Base-by-base conservation (phyloP, 805 yeast genomes). In the Scheffersomyces lignosus region DNA sequence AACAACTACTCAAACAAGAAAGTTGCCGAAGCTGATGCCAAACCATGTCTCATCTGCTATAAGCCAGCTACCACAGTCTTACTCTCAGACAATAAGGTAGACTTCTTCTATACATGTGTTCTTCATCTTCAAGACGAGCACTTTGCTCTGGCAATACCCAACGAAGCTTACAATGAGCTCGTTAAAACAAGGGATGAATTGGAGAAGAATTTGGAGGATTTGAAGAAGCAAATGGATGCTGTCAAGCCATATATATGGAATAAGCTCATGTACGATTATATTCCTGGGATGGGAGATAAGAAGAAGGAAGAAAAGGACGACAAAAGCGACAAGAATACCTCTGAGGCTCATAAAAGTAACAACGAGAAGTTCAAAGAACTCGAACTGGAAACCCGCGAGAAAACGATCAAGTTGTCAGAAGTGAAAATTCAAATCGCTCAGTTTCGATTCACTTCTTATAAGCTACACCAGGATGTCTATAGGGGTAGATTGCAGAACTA, bases 31-130 rank as follows among this genome's bases (percentile, higher is more conserved):
- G 37, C 49, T 3, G 73, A 70, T 37, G 36, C 70, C 17, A 71
- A 64, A 44, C 52, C 82, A 1, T 78, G 84, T 49, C 44, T 41
- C 15, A 53, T 77, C 10, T 78, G 84, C 58, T 77, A 59, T 54
- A 76, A 75, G 44, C 71, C 78, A 1, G 56, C 78, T 0, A 33
- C 56, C 4, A 48, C 69, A 0, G 83, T 78, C 9, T 50, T 78
- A 22, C 54, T 78, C 5, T 58, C 77, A 2, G 62, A 64, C 18
- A 70, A 66, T 38, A 71, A 70, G 29, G 59, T 52, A 3, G 83
- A 78, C 49, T 77, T 75, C 62, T 74, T 78, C 49, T 77, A 76
- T 47, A 58, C 71, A 3, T 78, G 83, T 51, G 57, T 58, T 5
- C 35, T 58, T 3, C 83, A 78, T 53, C 52, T 78, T 31, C 49